phyloP scores from a whole-genome alignment of 1,139 yeast species.

The Sugiyamaella sp. region DNA sequence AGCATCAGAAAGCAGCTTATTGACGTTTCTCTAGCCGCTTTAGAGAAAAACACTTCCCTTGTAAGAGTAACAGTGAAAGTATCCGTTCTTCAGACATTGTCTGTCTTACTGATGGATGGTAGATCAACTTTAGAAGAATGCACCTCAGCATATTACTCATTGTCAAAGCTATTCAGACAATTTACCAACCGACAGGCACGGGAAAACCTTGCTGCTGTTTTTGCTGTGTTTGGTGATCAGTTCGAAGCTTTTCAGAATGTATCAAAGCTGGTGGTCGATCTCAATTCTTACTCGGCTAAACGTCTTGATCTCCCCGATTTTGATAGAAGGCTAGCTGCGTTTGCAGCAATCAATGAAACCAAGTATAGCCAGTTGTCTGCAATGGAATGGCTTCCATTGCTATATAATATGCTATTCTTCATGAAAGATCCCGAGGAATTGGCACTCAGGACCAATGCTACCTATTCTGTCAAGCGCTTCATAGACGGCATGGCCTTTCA shows the following conservation, averaged over 20 bases:
- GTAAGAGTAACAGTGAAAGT: slow-evolving; percentile 59
- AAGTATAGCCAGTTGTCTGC: slow-evolving; percentile 50
- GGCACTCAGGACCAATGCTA: slow-evolving; percentile 78
- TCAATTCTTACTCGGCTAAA: slow-evolving; percentile 67
- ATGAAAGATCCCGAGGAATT: slow-evolving; percentile 80
- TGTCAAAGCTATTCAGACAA: slow-evolving; percentile 61
- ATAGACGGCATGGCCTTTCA: slow-evolving; percentile 51
- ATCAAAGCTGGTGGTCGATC: slow-evolving; percentile 56
- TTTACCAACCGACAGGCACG: slow-evolving; percentile 66
- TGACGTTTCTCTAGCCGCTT: slow-evolving; percentile 59
- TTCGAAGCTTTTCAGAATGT: slow-evolving; percentile 51
- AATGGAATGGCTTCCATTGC: slow-evolving; percentile 77
- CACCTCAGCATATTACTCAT: slow-evolving; percentile 54
- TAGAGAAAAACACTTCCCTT: slow-evolving; percentile 63
- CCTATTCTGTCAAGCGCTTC: slow-evolving; percentile 64
- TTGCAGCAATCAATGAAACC: slow-evolving; percentile 62
- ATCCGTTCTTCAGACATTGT: slow-evolving; percentile 60
- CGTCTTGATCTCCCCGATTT: slow-evolving; percentile 80
- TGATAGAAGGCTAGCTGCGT: slow-evolving; percentile 71
- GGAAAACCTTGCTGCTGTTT: slow-evolving; percentile 59
- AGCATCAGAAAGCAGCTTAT: slow-evolving; percentile 59
- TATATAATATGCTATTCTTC: slow-evolving; percentile 68
- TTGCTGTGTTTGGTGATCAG: slow-evolving; percentile 59
- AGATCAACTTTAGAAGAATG: slow-evolving; percentile 60
- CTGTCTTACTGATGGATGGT: slow-evolving; percentile 55